Base-by-base conservation (phyloP, 1,284 basidiomycete genomes). In the Golubevia pallescens region DNA sequence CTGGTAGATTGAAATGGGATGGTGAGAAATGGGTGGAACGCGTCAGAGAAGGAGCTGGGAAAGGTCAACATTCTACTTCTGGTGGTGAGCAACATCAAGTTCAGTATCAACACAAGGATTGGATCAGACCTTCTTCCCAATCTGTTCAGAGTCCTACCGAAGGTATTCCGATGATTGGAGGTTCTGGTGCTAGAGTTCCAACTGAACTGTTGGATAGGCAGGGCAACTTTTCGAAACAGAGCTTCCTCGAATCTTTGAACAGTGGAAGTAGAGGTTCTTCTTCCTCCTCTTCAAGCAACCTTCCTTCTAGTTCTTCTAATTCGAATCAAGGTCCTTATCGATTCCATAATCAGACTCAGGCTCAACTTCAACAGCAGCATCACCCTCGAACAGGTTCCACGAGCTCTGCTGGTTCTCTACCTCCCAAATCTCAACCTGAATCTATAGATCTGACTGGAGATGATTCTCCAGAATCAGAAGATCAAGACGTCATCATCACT, bases 131-230 rank as follows among this genome's bases (percentile, higher is more conserved):
- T 28, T 28, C 28, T 28, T 28, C 28, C 28, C 28, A 28, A 28
- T 28, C 28, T 28, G 28, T 28, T 28, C 28, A 28, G 28, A 28
- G 28, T 48, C 16, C 42, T 16, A 48, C 42, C 10, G 16, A 48
- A 38, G 56, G n/a, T 57, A 42, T 24, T 55, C 57, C 20, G 2
- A 52, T 75, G 58, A 67, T 79, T 8, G 68, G 73, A 3, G 77
- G 77, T 23, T 77, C 75, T 57, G 77, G 77, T 13, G 77, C 77
- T 19, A 69, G 77, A 23, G 77, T 79, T 1, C 77, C 77, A 1
- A 79, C 73, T 6, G 65, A 69, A 28, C 73, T 79, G 52, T 66
- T 77, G 34, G 73, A 77, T 42, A 42, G 48, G 2, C 59, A 63
- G 21, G 77, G 77, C 2, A 66, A 61, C 54, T 77, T 75, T 57